A percentile compares a stretch with the other conserved stretches of the same genome.
Conservation (phyloP, 768 basidiomycete species). For the Suillus subluteus region DNA sequence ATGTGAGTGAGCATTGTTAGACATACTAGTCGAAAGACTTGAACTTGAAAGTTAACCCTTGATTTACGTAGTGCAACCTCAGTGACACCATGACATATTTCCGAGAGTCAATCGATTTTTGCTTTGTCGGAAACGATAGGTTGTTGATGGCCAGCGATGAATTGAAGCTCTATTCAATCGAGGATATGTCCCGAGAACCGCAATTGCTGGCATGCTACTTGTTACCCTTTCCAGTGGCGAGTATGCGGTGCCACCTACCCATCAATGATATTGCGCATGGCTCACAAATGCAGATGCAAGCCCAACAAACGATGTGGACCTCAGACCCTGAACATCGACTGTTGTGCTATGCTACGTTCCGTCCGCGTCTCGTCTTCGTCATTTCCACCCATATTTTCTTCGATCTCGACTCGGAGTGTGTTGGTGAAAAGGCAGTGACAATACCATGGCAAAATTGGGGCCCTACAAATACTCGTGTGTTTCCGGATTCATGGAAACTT, state of each 20-base stretch:
- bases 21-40: not conserved
- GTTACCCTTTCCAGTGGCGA: not conserved
- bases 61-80: slow-evolving; percentile 3
- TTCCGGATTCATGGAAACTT: not conserved
- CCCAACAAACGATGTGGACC: slow-evolving; percentile 1
- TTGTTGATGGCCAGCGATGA: not conserved
- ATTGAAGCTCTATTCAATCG: not conserved
- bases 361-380: not conserved
- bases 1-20: not conserved
- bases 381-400: not conserved
- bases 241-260: not conserved
- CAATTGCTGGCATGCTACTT: slow-evolving; percentile 4
- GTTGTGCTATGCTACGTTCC: not conserved
- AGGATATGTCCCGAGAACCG: not conserved
- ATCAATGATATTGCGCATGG: not conserved
- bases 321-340: slow-evolving; percentile 5
- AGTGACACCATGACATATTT: not conserved
- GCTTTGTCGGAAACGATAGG: slow-evolving; percentile 6
- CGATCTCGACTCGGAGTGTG: not conserved
- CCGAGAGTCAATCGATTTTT: not conserved
- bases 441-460: slow-evolving; percentile 14
- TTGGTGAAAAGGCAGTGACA: not conserved
- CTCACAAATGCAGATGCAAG: not conserved
- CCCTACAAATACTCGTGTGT: slow-evolving; percentile 8
- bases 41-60: not conserved